These are phyloP conservation scores for Vitis hybrid DNA, from an alignment of 177 flowering plant species.

Conservation along the genomic window DNA sequence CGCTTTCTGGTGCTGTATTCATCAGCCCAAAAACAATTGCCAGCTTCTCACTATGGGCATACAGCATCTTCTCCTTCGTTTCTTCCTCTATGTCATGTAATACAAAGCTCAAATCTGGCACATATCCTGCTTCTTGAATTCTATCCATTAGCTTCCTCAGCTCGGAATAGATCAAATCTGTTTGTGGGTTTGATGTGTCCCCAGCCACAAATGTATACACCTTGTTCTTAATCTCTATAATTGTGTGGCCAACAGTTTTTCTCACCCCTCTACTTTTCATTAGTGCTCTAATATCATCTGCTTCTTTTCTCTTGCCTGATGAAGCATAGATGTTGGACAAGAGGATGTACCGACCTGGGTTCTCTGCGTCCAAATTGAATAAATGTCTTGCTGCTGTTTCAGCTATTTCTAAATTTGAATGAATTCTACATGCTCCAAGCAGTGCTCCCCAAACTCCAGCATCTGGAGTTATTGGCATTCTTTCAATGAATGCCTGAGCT, in stretches of 20 bases:
- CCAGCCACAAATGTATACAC: constrained; percentile 25
- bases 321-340: constrained; percentile 32
- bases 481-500: constrained; percentile 25
- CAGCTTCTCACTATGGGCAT: constrained; percentile 31
- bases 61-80: constrained; percentile 26
- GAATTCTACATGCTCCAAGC: constrained; percentile 37
- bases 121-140: constrained; percentile 24
- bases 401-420: constrained; percentile 26
- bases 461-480: constrained; percentile 31
- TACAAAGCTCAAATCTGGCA: constrained; percentile 26
- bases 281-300: constrained; percentile 21
- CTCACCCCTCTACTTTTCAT: constrained; percentile 32
- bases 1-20: constrained; percentile 16
- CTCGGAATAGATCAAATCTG: constrained; percentile 20
- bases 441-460: constrained; percentile 37
- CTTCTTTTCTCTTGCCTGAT: constrained; percentile 27
- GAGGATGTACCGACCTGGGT: constrained; percentile 33
- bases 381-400: constrained; percentile 24
- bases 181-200: constrained; percentile 25
- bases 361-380: constrained; percentile 24
- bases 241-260: constrained; percentile 28
- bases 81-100: constrained; percentile 37
- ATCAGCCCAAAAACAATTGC: constrained; percentile 36
- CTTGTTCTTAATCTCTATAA: constrained; percentile 23
- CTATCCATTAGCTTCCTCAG: constrained; percentile 24